Evolutionary conservation across 2,329 filamentous ascomycete species (phyloP).

Genomic region (Fusarium virguliforme): DNA sequence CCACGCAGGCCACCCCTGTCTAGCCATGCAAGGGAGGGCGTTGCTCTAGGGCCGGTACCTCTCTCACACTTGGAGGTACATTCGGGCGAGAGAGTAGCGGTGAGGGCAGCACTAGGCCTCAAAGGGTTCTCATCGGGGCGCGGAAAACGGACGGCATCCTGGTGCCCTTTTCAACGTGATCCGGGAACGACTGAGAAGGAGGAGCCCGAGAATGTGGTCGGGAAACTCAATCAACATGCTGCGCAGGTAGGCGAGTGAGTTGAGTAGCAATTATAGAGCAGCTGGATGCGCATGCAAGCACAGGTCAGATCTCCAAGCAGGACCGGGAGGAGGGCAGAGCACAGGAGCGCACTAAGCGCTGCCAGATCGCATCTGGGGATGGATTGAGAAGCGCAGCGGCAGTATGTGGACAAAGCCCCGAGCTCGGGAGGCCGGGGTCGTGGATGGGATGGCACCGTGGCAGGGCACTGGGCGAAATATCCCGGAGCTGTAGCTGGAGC

Average conservation of each 20-base stretch:
- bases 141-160: conserved; percentile 34
- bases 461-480: conserved; percentile 46
- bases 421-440: conserved; percentile 43
- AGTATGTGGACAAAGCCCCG: conserved; percentile 51
- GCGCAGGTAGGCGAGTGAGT: conserved; percentile 21
- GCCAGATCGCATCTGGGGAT: conserved; percentile 51
- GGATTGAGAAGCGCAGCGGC: conserved; percentile 49
- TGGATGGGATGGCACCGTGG: conserved; percentile 31
- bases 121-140: conserved; percentile 46
- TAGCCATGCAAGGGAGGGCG: conserved; percentile 44
- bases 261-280: conserved; percentile 36
- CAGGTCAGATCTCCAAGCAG: conserved; percentile 50
- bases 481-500: conserved; percentile 31
- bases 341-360: conserved; percentile 53
- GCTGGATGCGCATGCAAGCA: conserved; percentile 51
- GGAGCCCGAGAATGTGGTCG: conserved; percentile 18
- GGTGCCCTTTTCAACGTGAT: conserved; percentile 27
- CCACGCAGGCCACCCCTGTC: conserved; percentile 42
- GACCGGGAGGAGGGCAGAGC: conserved; percentile 44
- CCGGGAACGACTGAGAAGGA: conserved; percentile 20
- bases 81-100: conserved; percentile 47
- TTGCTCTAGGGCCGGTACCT: conserved; percentile 45
- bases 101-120: conserved; percentile 50
- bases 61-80: conserved; percentile 46
- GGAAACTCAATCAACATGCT: conserved; percentile 31